Evolutionary conservation across 139 green algal genomes (phyloP), one percentile per base, ranked within the genome.

Genomic region (Micractinium conductrix): DNA sequence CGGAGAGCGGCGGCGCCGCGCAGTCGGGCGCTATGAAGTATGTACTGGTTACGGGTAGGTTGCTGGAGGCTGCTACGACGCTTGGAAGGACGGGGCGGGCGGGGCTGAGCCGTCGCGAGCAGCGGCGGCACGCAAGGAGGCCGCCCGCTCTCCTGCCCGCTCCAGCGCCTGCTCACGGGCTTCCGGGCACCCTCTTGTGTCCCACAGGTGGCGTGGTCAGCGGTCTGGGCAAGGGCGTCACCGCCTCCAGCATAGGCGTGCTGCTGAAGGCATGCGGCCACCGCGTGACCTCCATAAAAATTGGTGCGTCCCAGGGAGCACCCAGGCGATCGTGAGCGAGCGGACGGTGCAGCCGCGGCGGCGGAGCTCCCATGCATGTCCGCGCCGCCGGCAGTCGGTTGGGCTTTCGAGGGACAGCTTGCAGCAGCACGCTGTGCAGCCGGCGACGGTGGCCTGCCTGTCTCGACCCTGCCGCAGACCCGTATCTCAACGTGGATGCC

Each of bases 401-500:
- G n/a, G n/a, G n/a, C n/a, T n/a, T n/a, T n/a, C n/a, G n/a, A n/a
- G n/a, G n/a, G n/a, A n/a, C n/a, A n/a, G n/a, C n/a, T n/a, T n/a
- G n/a, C n/a, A n/a, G n/a, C n/a, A n/a, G n/a, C n/a, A n/a, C n/a
- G n/a, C n/a, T n/a, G n/a, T n/a, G n/a, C n/a, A n/a, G n/a, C n/a
- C n/a, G n/a, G n/a, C n/a, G n/a, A n/a, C n/a, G n/a, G n/a, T n/a
- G n/a, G n/a, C n/a, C n/a, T n/a, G n/a, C n/a, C n/a, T n/a, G n/a
- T n/a, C n/a, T n/a, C n/a, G n/a, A n/a, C n/a, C n/a, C n/a, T n/a
- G n/a, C 65, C 70, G 83, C 93, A 98, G 96, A 99, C 83, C 97
- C 97, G 4, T 99, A 99, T 84, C 88, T 99, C n/a, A 99, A 99
- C 93, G 96, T 94, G 42, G 97, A 99, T 89, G 97, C 97, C 44